Conservation (phyloP, 352 stramenopile genomes). For the Phytophthora litchii region DNA sequence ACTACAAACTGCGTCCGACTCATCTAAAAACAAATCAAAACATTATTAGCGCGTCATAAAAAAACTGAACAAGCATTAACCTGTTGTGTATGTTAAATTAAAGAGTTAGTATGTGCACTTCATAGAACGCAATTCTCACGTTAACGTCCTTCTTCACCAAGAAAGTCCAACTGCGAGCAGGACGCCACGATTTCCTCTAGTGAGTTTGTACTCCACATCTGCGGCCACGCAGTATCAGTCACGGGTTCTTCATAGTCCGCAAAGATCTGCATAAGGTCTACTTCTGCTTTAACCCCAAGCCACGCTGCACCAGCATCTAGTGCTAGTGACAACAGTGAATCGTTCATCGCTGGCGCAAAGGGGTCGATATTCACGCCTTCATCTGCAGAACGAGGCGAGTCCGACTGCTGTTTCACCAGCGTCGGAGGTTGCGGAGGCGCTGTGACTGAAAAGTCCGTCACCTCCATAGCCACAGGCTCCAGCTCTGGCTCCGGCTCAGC, state of each 20-base stretch:
- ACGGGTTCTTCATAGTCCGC: slow-evolving; percentile 45
- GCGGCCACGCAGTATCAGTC: slow-evolving; percentile 33
- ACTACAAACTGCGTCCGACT: too few species aligned
- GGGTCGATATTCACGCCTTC: slow-evolving; percentile 29
- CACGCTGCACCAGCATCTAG: slow-evolving; percentile 20
- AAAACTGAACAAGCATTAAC: background rate
- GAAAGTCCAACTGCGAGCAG: slow-evolving; percentile 45
- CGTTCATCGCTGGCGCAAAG: slow-evolving; percentile 30
- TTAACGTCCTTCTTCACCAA: slow-evolving; percentile 15
- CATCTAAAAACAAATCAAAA: slow-evolving; percentile 5
- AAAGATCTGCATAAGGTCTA: slow-evolving; percentile 48
- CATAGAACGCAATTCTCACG: slow-evolving; percentile 15
- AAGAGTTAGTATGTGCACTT: slow-evolving; percentile 20
- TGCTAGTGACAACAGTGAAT: slow-evolving; percentile 33
- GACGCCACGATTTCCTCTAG: slow-evolving; percentile 43
- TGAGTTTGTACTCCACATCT: slow-evolving; percentile 63
- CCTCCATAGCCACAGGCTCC: slow-evolving; percentile 13
- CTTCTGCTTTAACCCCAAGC: slow-evolving; percentile 15
- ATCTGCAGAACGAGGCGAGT: slow-evolving; percentile 44
- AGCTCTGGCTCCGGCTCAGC: background rate
- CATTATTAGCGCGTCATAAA: slow-evolving; percentile 11
- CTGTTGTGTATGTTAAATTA: slow-evolving; percentile 23
- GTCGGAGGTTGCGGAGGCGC: slow-evolving; percentile 17
- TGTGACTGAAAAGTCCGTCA: slow-evolving; percentile 19
- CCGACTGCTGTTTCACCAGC: slow-evolving; percentile 27